Base-by-base conservation (phyloP, 78 protist genomes). In the Chrysochromulina tobinii region DNA sequence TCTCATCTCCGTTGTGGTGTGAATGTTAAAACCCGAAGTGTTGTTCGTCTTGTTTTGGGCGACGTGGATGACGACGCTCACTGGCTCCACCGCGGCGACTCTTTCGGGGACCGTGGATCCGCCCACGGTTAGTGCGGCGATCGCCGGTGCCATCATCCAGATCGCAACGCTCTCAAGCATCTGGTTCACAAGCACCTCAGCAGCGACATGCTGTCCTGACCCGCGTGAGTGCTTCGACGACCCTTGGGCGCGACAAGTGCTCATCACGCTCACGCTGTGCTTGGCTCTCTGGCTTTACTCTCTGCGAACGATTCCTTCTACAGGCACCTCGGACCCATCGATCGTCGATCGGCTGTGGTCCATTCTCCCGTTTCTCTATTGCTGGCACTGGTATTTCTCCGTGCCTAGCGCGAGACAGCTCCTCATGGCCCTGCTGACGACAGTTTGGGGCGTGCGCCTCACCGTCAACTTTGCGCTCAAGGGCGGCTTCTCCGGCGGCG, bases 401-500 rank as follows among this genome's bases (percentile, higher is more conserved):
- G 83, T 3, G 11, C 83, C 54, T 8, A 8, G 53, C 58, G 50
- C 54, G 18, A 50, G 83, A 3, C 83, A 12, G 83, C 83, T 50
- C 53, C 83, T 73, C 55, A 73, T 73, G 50, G 83, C 58, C 55
- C 20, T 5, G 50, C 58, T 50, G 17, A 73, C 27, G 27, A n/a
- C 58, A 9, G 50, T 53, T 21, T 73, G 50, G 83, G 50, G 50
- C 9, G 83, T 48, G 83, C 48, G 83, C 27, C 83, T 73, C 9
- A 50, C 50, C 27, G 5, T 3, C 27, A 73, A 73, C 53, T 73
- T 73, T 53, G 7, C 18, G 55, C 38, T 8, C 54, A 73, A 73
- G 53, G 83, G 83, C 83, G 83, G 83, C 48, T 73, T 73, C 83
- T 12, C 18, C 54, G 83, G 83, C 54, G 83, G 83, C 83, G 83